These are phyloP conservation scores for Acorus gramineus DNA, from an alignment of 106 monocot species.

Conservation along the genomic window DNA sequence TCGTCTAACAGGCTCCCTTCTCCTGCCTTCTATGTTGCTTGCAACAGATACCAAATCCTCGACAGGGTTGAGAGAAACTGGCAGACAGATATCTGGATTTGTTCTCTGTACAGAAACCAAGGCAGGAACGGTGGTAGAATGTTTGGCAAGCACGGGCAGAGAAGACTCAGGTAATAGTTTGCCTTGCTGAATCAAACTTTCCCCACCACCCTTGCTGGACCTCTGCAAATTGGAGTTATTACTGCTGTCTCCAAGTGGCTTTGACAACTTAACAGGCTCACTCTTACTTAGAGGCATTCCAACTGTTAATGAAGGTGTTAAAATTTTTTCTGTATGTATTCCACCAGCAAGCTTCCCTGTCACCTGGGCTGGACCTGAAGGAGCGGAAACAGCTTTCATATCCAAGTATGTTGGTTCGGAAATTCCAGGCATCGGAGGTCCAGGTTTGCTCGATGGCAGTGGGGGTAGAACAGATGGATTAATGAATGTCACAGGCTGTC, in stretches of 20 bases:
- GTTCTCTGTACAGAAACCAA: slow-evolving; percentile 8
- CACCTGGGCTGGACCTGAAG: slow-evolving; percentile 13
- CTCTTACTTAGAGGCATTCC: slow-evolving; percentile 19
- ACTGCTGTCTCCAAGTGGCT: slow-evolving; percentile 15
- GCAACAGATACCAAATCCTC: slow-evolving; percentile 8
- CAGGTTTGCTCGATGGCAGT: slow-evolving; percentile 18
- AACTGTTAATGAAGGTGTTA: slow-evolving; percentile 23
- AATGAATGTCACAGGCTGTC: slow-evolving; percentile 32
- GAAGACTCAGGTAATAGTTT: slow-evolving; percentile 7
- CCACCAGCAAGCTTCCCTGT: slow-evolving; percentile 13
- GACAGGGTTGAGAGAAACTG: slow-evolving; percentile 1
- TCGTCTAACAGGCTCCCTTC: slow-evolving; percentile 26
- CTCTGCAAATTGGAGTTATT: slow-evolving; percentile 2
- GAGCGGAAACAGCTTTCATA: slow-evolving; percentile 6
- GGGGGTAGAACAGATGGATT: slow-evolving; percentile 18
- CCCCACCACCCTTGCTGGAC: neutral
- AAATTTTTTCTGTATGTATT: slow-evolving; percentile 8
- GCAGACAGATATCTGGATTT: neutral
- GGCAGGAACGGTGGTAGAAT: neutral
- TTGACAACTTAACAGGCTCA: slow-evolving; percentile 20
- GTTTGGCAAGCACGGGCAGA: neutral
- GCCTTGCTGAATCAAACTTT: slow-evolving; percentile 1
- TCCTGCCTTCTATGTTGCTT: slow-evolving; percentile 20
- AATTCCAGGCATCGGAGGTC: slow-evolving; percentile 1
- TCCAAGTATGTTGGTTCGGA: slow-evolving; percentile 28